Evolutionary conservation across 306 rosid genomes (phyloP).

Genomic region (Begonia loranthoides): DNA sequence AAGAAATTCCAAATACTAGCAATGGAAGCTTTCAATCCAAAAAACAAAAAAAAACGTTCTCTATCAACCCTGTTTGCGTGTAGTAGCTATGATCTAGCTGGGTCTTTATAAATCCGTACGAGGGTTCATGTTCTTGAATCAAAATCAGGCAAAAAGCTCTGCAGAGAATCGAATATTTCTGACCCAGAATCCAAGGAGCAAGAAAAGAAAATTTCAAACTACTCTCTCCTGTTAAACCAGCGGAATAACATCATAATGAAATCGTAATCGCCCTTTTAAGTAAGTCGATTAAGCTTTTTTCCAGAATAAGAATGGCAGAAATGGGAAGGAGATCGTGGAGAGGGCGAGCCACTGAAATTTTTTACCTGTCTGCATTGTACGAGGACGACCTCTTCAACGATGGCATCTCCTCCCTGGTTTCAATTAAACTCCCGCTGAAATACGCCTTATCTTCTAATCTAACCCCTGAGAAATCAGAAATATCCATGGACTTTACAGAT

Average conservation of each 20-base stretch:
- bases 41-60: too few species aligned
- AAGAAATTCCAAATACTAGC: too few species aligned
- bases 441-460: slow-evolving; percentile 63
- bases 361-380: slow-evolving; percentile 75
- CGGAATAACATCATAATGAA: too few species aligned
- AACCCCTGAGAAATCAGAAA: slow-evolving; percentile 28
- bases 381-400: slow-evolving; percentile 72
- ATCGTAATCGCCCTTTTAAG: too few species aligned
- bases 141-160: slow-evolving; percentile 11
- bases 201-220: too few species aligned
- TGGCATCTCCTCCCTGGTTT: slow-evolving; percentile 30
- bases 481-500: slow-evolving; percentile 29
- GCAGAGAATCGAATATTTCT: slow-evolving; percentile 25
- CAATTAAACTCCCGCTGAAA: slow-evolving; percentile 87
- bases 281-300: too few species aligned
- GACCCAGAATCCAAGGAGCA: slow-evolving; percentile 6
- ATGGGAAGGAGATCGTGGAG: too few species aligned
- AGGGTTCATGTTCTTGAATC: slow-evolving; percentile 17
- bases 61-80: background rate
- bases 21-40: too few species aligned
- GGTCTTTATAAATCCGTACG: slow-evolving; percentile 25
- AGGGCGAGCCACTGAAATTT: background rate
- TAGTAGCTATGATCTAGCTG: slow-evolving; percentile 18
- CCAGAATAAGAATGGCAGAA: too few species aligned
- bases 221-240: too few species aligned